Evolutionary conservation across 2,329 filamentous ascomycete species (phyloP), one percentile per base, ranked within the genome.

Genomic region (Metarhizium robertsii): DNA sequence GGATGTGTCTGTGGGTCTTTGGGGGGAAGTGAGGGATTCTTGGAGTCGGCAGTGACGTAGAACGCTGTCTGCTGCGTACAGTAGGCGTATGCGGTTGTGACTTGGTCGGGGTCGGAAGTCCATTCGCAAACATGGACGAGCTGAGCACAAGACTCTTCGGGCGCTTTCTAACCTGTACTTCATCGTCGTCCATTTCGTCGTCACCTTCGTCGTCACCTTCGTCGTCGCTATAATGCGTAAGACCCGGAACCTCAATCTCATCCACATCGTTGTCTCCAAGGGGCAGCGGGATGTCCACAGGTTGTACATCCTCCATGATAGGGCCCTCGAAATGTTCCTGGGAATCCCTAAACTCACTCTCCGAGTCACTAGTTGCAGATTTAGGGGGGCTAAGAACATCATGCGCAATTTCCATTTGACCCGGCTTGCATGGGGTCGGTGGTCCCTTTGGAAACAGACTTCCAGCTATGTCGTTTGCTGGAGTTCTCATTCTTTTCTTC

Each of bases 401-500:
- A 34, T 75, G 46, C 13, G 30, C 71, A 47, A 70, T 66, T 30
- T 67, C 56, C 55, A 64, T 64, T 63, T 74, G 76, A 56, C 71
- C 67, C 6, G 64, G 63, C 54, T 62, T 64, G 32, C 61, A 57
- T 38, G 67, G 62, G 20, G 58, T 55, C 6, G 71, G 62, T 1
- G 77, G 76, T 50, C 76, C 75, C 49, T 74, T 71, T 1, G 81
- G 79, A 57, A 75, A 77, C 2, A 79, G 74, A 30, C 77, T 73
- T 40, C 75, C 70, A 50, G 75, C 72, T 51, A 74, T 67, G 43
- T 79, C 75, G 38, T 74, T 70, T 38, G 67, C 68, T 0, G 83
- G 81, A 6, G 79, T 78, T 56, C 89, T 82, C 62, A 88, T 79
- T 59, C 87, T 83, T 74, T 96, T 96, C 73, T 94, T 90, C 94